Evolutionary conservation across 2,329 filamentous ascomycete species (phyloP), one percentile per base, ranked within the genome.

Genomic region (Botrytis porri): DNA sequence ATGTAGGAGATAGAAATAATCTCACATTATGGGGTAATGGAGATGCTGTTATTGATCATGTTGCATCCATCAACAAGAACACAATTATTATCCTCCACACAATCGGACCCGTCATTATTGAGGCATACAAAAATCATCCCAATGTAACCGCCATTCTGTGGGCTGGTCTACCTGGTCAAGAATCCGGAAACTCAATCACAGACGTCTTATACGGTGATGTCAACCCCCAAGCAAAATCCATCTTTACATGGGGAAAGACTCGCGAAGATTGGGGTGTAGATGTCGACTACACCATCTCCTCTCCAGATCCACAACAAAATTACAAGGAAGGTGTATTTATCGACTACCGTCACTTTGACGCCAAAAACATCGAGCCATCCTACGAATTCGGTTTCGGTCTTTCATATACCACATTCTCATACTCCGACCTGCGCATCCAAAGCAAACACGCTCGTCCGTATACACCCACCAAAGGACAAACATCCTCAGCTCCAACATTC

Each of bases 11-110:
- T 82, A 90, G 95, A 70, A 96, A 95, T 80, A 98, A 99, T 83
- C 85, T 99, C 48, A 97, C 94, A 0, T 85, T 97, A 0, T 98
- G 95, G 95, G 87, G 90, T 74, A 88, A 90, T 74, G 95, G 93
- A 45, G 94, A 98, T 71, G 86, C 88, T 0, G 84, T 98, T 67
- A 92, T 98, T 82, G 87, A 91, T 81, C 93, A 92, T 67, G 93
- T 97, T 20, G 90, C 93, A 0, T 86, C 90, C 9, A 82, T 89
- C 75, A 94, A 92, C 85, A 90, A 91, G 83, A 97, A 98, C 86
- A 97, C 94, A 25, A 91, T 98, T 73, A 92, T 98, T 22, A 89
- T 98, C 71, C 91, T 98, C 70, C 95, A 98, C 84, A 94, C 93
- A 1, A 88, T 92, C 4, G 94, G 94, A 0, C 88, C 95, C 0